A percentile compares a stretch with the other conserved stretches of the same genome.
Conservation (phyloP, 257 asterid species). For the Osmanthus fragrans region DNA sequence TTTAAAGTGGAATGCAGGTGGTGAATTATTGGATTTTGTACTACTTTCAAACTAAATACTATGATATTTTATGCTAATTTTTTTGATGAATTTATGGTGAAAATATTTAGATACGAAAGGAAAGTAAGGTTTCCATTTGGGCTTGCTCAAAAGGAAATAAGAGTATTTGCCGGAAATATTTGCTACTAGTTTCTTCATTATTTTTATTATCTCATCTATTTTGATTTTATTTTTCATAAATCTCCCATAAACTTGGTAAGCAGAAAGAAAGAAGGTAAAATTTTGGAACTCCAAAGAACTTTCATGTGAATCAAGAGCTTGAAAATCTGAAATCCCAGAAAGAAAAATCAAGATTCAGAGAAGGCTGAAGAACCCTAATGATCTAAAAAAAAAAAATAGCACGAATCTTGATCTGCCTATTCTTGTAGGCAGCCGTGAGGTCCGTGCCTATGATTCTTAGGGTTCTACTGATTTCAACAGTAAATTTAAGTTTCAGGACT, state of each 20-base stretch:
- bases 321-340: constrained; percentile 20
- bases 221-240: not conserved
- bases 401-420: constrained; percentile 7
- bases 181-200: not conserved
- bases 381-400: constrained; percentile 20
- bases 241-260: not conserved
- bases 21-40: constrained; percentile 11
- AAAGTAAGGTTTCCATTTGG: constrained; percentile 12
- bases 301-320: constrained; percentile 9
- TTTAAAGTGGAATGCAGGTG: constrained; percentile 26
- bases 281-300: not conserved
- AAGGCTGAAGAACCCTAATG: constrained; percentile 36
- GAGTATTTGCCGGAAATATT: too few relatives aligned
- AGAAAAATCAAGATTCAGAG: not conserved
- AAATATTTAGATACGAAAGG: constrained; percentile 16
- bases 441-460: constrained; percentile 21
- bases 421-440: not conserved
- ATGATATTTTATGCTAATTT: constrained; percentile 35
- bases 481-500: not conserved
- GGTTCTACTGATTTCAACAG: constrained; percentile 22
- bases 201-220: not conserved
- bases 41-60: constrained; percentile 17
- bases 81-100: constrained; percentile 14
- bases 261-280: not conserved
- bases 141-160: not conserved